These are phyloP conservation scores for Dorcoceras hygrometricum DNA, from an alignment of 257 asterid genomes.

Conservation along the genomic window DNA sequence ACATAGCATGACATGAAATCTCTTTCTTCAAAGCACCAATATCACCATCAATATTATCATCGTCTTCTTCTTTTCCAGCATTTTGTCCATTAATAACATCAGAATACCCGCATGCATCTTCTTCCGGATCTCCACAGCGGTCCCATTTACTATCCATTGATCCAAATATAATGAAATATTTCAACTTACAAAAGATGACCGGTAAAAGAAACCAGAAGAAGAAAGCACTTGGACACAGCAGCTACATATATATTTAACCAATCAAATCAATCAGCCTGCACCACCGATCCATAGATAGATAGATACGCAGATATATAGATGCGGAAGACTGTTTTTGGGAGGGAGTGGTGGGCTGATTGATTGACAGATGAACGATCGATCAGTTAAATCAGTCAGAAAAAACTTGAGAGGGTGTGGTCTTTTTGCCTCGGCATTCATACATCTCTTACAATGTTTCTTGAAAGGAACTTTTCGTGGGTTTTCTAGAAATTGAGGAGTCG, in stretches of 20 bases:
- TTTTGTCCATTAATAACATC: constrained; percentile 5
- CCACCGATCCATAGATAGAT: not conserved
- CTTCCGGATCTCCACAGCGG: not conserved
- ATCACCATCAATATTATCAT: not conserved
- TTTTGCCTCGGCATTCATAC: constrained; percentile 32
- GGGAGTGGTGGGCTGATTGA: constrained; percentile 15
- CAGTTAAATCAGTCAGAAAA: constrained; percentile 34
- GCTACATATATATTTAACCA: no score
- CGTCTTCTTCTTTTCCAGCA: constrained; percentile 10
- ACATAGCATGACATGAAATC: constrained; percentile 41
- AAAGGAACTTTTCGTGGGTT: constrained; percentile 32
- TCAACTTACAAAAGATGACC: not conserved
- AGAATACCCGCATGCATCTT: constrained; percentile 13
- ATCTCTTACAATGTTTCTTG: constrained; percentile 15
- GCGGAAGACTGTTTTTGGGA: not conserved
- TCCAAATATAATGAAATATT: not conserved
- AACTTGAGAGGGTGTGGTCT: constrained; percentile 29
- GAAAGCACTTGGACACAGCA: no score
- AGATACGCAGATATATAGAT: not conserved
- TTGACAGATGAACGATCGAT: constrained; percentile 36
- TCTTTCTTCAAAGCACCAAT: constrained; percentile 26
- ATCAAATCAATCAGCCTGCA: not conserved
- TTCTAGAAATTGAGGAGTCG: constrained; percentile 21
- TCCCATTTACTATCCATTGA: constrained; percentile 32
- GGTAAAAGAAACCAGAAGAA: no score